These are phyloP conservation scores for Ceratobasidium sp. DNA, from an alignment of 1,284 basidiomycete genomes.

Conservation along the genomic window DNA sequence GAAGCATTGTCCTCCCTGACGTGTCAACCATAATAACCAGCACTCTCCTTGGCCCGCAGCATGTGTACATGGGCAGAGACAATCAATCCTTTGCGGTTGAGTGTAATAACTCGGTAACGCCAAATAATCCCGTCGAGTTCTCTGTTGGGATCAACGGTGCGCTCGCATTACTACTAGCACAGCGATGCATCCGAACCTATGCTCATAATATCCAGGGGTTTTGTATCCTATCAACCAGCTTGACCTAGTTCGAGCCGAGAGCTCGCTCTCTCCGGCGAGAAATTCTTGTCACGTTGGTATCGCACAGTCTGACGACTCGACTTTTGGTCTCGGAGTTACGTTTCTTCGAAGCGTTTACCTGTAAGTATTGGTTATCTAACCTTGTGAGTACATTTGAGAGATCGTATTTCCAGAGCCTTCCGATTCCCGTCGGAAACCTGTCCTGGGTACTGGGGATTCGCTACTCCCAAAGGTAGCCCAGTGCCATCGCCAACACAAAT, in stretches of 20 bases:
- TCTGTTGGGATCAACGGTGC: slow-evolving; percentile 19
- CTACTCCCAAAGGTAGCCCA: not conserved
- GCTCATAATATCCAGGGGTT: not conserved
- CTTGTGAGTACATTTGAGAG: too few relatives aligned
- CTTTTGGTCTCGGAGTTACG: slow-evolving; percentile 9
- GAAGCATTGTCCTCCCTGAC: slow-evolving; percentile 10
- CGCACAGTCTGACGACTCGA: not conserved
- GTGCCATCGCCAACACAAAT: slow-evolving; percentile 6
- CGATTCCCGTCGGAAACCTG: slow-evolving; percentile 21
- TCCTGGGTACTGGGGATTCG: too few relatives aligned
- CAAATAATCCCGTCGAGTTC: slow-evolving; percentile 15
- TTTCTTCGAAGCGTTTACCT: slow-evolving; percentile 22
- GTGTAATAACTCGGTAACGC: not conserved
- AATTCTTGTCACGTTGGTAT: slow-evolving; percentile 10
- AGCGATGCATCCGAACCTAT: not conserved
- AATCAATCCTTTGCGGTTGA: slow-evolving; percentile 7
- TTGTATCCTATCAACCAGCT: slow-evolving; percentile 11
- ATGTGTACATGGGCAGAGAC: too few relatives aligned
- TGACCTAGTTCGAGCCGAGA: slow-evolving; percentile 9
- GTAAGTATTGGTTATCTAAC: not conserved
- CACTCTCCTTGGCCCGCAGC: not conserved
- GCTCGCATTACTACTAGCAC: not conserved
- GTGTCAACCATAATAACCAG: slow-evolving; percentile 8
- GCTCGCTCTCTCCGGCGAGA: not conserved
- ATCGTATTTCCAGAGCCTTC: slow-evolving; percentile 4